phyloP scores from a whole-genome alignment of 2,329 filamentous ascomycete species.

The Monosporascus sp. region DNA sequence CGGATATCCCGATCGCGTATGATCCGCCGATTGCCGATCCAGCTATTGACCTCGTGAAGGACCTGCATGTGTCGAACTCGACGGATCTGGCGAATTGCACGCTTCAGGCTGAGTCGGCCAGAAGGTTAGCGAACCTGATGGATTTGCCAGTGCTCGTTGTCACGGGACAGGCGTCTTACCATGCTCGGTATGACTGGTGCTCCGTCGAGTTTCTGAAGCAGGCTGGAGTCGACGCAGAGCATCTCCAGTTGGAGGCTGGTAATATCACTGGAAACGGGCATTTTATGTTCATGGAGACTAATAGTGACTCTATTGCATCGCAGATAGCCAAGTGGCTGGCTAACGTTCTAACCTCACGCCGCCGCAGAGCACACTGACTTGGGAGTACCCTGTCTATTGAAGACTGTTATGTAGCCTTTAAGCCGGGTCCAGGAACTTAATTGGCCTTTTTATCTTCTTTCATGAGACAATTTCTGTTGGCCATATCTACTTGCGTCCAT shows the following conservation, averaged over 20 bases:
- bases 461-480: no score
- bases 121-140: constrained; percentile 30
- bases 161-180: constrained; percentile 38
- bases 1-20: constrained; percentile 44
- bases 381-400: no score
- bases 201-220: constrained; percentile 35
- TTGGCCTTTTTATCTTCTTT: no score
- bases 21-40: constrained; percentile 34
- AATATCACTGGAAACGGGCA: constrained; percentile 41
- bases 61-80: constrained; percentile 18
- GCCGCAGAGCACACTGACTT: neutral
- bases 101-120: constrained; percentile 31
- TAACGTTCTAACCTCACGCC: neutral
- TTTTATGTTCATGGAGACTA: constrained; percentile 44
- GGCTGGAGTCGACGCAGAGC: constrained; percentile 30
- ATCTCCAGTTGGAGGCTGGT: constrained; percentile 30
- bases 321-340: constrained; percentile 20
- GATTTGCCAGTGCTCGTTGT: constrained; percentile 31
- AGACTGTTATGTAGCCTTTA: no score
- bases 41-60: constrained; percentile 26
- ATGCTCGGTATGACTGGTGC: constrained; percentile 40
- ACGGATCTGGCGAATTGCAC: constrained; percentile 21
- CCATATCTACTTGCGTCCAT: no score
- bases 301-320: constrained; percentile 33
- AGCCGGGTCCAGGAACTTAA: no score